phyloP scores from a whole-genome alignment of 2,329 filamentous ascomycete species.

The Stachybotrys chartarum region DNA sequence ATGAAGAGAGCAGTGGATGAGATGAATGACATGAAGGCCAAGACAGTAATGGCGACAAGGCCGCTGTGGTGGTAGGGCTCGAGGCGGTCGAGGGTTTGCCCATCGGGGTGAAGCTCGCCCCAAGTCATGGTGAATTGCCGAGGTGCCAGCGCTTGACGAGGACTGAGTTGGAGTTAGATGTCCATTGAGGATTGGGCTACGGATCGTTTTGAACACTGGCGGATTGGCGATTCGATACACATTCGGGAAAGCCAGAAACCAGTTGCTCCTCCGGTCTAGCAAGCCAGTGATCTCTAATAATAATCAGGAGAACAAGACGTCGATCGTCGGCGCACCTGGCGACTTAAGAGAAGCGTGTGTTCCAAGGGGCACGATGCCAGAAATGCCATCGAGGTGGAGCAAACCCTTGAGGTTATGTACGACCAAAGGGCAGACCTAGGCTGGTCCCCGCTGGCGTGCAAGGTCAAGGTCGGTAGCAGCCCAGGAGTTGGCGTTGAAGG shows the following conservation, averaged over 20 bases:
- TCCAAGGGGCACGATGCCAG: not conserved
- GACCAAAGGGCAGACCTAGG: not conserved
- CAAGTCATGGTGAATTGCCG: slow-evolving; percentile 11
- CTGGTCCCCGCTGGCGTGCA: not conserved
- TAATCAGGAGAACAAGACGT: not conserved
- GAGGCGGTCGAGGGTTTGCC: slow-evolving; percentile 17
- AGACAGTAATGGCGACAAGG: slow-evolving; percentile 19
- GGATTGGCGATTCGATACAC: not conserved
- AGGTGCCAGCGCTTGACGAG: no score
- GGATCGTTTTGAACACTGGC: not conserved
- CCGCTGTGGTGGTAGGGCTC: slow-evolving; percentile 13
- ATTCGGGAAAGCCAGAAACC: not conserved
- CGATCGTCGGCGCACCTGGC: not conserved
- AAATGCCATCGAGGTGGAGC: not conserved
- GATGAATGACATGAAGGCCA: slow-evolving; percentile 23
- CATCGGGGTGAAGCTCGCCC: slow-evolving; percentile 11
- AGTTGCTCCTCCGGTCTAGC: no score
- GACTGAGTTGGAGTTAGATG: no score
- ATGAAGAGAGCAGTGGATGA: slow-evolving; percentile 18
- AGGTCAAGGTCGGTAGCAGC: not conserved
- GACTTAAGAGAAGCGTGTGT: not conserved
- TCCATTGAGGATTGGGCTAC: no score
- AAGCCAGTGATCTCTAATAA: no score
- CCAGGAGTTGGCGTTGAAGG: not conserved
- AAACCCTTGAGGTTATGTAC: not conserved